Evolutionary conservation across 495 filamentous ascomycete genomes (phyloP).

Genomic region (Trichoderma orchidacearum): DNA sequence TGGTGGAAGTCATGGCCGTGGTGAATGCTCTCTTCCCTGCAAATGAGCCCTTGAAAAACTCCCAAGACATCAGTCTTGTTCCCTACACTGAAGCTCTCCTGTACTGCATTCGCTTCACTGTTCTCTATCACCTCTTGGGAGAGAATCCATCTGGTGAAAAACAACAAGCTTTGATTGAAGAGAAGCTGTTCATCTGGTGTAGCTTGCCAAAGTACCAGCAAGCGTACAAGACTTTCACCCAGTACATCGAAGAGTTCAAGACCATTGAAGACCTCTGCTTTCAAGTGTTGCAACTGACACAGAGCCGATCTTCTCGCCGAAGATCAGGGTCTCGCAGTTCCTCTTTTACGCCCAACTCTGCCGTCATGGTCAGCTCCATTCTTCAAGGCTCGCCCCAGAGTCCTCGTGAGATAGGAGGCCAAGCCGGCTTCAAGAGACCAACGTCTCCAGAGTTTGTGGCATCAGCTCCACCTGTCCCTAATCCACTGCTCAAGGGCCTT

Average conservation of each 20-base stretch:
- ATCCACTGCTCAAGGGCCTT: neutral
- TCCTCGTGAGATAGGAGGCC: neutral
- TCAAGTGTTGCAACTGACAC: neutral
- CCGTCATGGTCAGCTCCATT: neutral
- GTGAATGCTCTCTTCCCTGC: conserved; percentile 1
- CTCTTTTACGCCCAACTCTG: neutral
- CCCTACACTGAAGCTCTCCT: neutral
- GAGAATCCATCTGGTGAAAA: neutral
- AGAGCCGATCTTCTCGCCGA: neutral
- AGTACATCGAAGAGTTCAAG: conserved; percentile 1
- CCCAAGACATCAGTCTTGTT: neutral
- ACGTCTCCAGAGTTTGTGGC: neutral
- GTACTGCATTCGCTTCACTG: neutral
- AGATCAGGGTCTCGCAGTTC: neutral
- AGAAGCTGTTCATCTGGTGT: neutral
- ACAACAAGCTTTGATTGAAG: neutral
- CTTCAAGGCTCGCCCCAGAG: neutral
- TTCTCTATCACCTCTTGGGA: neutral
- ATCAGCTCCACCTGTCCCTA: neutral
- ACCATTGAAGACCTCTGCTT: neutral
- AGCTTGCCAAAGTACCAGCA: neutral
- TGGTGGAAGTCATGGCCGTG: conserved; percentile 1
- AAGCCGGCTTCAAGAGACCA: neutral
- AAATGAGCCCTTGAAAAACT: neutral
- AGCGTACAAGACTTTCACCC: neutral